A percentile compares a stretch with the other conserved stretches of the same genome.
These are phyloP conservation scores for Bacidia rubella DNA, from an alignment of 495 filamentous ascomycete genomes.

Conservation along the genomic window DNA sequence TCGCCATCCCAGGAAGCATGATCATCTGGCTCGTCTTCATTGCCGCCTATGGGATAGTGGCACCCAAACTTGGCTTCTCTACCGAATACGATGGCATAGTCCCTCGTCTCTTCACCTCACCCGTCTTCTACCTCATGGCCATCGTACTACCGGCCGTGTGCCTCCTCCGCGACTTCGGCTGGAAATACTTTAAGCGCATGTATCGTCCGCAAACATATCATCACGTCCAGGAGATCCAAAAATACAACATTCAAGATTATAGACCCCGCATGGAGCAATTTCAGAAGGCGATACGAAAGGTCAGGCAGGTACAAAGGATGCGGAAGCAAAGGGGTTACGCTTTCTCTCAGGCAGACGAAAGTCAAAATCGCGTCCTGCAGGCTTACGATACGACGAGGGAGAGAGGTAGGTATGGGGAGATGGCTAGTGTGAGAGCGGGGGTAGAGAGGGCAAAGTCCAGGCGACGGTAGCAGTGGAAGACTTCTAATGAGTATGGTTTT, in stretches of 20 bases:
- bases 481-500: not conserved
- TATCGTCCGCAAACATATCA: constrained; percentile 93
- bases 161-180: constrained; percentile 74
- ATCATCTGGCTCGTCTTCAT: constrained; percentile 83
- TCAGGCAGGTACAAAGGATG: constrained; percentile 97
- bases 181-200: constrained; percentile 85
- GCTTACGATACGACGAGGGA: constrained; percentile 94
- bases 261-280: constrained; percentile 99
- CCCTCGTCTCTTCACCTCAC: constrained; percentile 62
- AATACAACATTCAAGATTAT: constrained; percentile 99
- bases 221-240: constrained; percentile 99
- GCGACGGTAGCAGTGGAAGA: constrained; percentile 9
- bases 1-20: constrained; percentile 91
- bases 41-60: constrained; percentile 79
- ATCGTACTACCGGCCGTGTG: constrained; percentile 69
- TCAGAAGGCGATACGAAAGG: constrained; percentile 98
- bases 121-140: constrained; percentile 81
- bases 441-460: constrained; percentile 19
- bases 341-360: constrained; percentile 95
- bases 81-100: constrained; percentile 77
- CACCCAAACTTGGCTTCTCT: constrained; percentile 72
- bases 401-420: constrained; percentile 89
- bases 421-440: constrained; percentile 55
- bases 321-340: constrained; percentile 97
- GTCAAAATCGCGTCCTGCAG: constrained; percentile 81